Evolutionary conservation across 192 early-diverging fungal species (phyloP), one percentile per base, ranked within the genome.

Genomic region (Podila epigama): DNA sequence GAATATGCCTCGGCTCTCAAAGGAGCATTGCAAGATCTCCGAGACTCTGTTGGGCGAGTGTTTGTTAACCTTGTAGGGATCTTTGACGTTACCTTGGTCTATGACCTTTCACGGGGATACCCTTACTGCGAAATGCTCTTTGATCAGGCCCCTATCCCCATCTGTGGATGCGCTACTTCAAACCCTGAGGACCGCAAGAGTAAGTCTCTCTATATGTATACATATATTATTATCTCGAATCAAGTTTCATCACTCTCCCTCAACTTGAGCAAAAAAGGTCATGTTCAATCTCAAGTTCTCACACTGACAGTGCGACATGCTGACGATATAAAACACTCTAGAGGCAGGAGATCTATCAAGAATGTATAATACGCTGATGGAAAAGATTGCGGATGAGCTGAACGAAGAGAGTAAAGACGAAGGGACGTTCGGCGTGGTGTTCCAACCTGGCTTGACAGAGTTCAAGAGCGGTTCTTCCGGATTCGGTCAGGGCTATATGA

Each of bases 1-100:
- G 75, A 70, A 37, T 86, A 82, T 59, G 85, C 80, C 27, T 20
- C 60, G 11, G 69, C 72, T 27, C 63, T 86, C 4, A 70, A 82
- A 37, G 15, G 34, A 12, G 70, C 79, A 4, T 31, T 86, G 0
- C 64, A 69, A 37, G 66, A 77, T 44, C 51, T 86, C 27, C 68
- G 67, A 55, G 50, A 63, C 15, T 75, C 83, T 1, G 53, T 84
- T 60, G 81, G 81, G 15, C 69, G 77, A 22, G 54, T 81, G 1
- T 86, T 86, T 77, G 85, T 86, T n/a, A 86, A 86, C 51, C 55
- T 86, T 25, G 75, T 83, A 7, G 85, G 70, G 16, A 69, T 86
- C 34, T 86, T 86, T 62, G 81, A 84, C 58, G 85, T 82, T 11
- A 81, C 80, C 2, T 52, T 80, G 22, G 82, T 86, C n/a, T 84